Evolutionary conservation across 805 yeast species (phyloP).

Genomic region (Hanseniaspora osmophila): DNA sequence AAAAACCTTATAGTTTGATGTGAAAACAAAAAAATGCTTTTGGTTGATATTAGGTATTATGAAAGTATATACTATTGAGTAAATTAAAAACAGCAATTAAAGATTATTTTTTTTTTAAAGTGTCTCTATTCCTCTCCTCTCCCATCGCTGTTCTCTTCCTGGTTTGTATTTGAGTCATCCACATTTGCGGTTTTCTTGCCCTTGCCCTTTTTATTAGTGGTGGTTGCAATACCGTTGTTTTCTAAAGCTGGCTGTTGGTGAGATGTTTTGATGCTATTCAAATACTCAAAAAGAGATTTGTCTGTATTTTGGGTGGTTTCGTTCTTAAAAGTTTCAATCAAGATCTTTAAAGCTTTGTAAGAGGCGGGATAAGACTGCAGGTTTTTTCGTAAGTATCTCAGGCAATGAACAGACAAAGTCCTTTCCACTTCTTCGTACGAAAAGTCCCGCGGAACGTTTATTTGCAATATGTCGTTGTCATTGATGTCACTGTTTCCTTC

Average conservation of each 20-base stretch:
- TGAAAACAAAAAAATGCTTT: neutral
- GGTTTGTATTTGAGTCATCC: neutral
- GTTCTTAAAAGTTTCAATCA: conserved; percentile 1
- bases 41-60: too few species aligned
- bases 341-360: neutral
- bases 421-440: conserved; percentile 1
- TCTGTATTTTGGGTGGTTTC: neutral
- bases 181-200: too few species aligned
- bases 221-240: too few species aligned
- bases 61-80: too few species aligned
- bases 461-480: conserved; percentile 3
- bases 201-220: too few species aligned
- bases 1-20: conserved; percentile 5
- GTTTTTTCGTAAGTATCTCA: conserved; percentile 1
- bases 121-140: neutral
- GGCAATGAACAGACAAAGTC: conserved; percentile 2
- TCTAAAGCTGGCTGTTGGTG: too few species aligned
- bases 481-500: conserved; percentile 1
- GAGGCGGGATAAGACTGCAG: neutral
- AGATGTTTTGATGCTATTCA: neutral
- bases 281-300: neutral
- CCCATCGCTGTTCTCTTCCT: neutral
- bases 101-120: neutral
- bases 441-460: conserved; percentile 4
- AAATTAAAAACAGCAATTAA: too few species aligned